A percentile compares a stretch with the other conserved stretches of the same genome.
These are phyloP conservation scores for Panaeolus cyanescens DNA, from an alignment of 768 basidiomycete genomes.

Conservation along the genomic window DNA sequence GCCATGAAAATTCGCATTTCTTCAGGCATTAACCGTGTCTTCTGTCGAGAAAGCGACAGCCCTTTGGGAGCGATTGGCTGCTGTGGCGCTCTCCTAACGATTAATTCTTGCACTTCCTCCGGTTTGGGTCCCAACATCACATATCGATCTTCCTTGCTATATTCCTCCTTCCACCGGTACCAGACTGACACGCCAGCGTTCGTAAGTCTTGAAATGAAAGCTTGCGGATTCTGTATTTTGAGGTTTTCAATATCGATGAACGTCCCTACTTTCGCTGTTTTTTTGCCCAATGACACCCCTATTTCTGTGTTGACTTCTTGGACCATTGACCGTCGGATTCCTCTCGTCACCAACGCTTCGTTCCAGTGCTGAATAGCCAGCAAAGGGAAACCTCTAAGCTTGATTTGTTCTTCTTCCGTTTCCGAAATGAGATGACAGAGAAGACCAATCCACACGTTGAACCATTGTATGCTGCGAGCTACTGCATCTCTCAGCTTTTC, in stretches of 20 bases:
- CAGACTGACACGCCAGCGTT: neutral
- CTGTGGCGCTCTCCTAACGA: neutral
- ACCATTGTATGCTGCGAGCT: neutral
- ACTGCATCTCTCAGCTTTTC: neutral
- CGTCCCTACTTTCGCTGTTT: neutral
- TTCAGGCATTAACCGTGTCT: neutral
- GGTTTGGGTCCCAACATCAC: neutral
- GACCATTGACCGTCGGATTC: neutral
- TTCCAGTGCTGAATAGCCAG: neutral
- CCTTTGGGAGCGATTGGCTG: too few species aligned
- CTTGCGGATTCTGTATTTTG: neutral
- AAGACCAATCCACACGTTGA: neutral
- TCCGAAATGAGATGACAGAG: neutral
- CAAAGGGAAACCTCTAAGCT: neutral
- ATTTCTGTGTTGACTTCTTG: neutral
- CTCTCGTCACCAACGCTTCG: neutral
- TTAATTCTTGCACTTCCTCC: neutral
- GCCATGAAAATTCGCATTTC: neutral
- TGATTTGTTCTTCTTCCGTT: neutral
- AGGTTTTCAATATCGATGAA: neutral
- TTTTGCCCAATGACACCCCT: neutral
- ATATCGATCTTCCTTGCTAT: neutral
- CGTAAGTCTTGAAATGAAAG: neutral
- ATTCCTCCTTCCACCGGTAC: slow-evolving; percentile 4
- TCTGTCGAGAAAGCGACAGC: neutral